Conservation (phyloP, 83 land plant species). For the Larix sibirica region DNA sequence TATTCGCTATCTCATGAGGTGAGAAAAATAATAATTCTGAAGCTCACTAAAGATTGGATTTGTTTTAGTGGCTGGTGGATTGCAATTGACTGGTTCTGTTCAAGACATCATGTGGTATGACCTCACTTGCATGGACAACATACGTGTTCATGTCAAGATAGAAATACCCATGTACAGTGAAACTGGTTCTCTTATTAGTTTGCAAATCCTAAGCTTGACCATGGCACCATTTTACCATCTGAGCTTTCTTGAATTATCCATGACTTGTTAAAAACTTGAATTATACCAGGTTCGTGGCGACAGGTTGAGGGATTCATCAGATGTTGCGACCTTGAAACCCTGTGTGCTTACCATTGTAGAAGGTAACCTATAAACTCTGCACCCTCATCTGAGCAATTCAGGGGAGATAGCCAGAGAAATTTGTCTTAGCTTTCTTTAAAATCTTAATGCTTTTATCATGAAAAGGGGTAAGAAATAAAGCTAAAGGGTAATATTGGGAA, state of each 20-base stretch:
- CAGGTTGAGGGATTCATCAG: constrained; percentile 60
- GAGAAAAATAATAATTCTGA: neutral
- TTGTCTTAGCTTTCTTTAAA: neutral
- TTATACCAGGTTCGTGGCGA: constrained; percentile 64
- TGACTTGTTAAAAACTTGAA: neutral
- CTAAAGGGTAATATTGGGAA: neutral
- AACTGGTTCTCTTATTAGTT: too few species aligned
- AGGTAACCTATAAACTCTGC: constrained; percentile 43
- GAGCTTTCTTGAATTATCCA: neutral
- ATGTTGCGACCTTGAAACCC: constrained; percentile 73
- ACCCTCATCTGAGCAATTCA: neutral
- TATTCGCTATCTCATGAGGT: constrained; percentile 90
- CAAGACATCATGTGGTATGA: too few species aligned
- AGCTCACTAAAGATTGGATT: neutral
- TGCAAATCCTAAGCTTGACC: neutral
- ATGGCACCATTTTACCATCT: neutral
- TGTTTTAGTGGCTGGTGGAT: neutral
- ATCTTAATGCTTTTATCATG: neutral
- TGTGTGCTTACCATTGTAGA: constrained; percentile 67
- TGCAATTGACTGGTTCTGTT: neutral
- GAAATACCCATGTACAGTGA: neutral
- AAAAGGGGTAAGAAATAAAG: neutral
- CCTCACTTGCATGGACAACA: too few species aligned
- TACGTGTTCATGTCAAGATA: neutral
- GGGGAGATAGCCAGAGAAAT: neutral